Evolutionary conservation across 2,329 filamentous ascomycete species (phyloP).

Genomic region (Ophiosphaerella narmari): DNA sequence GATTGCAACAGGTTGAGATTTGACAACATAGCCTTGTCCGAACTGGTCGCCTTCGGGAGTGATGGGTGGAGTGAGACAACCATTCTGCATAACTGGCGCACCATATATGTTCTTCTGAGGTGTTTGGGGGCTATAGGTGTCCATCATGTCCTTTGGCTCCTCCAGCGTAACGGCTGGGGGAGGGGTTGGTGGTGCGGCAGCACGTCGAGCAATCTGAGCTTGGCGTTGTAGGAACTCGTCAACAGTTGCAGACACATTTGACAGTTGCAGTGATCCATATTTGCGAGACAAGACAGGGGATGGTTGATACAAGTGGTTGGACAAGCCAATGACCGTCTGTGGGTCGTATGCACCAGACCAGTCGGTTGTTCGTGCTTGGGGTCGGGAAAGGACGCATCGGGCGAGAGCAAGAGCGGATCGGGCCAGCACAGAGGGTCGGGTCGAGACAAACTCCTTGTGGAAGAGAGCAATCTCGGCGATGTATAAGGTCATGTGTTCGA

Average conservation of each 20-base stretch:
- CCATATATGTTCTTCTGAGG: slow-evolving; percentile 75
- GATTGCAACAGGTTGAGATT: slow-evolving; percentile 30
- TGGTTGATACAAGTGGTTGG: slow-evolving; percentile 68
- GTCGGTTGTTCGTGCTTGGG: slow-evolving; percentile 74
- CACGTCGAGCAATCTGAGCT: slow-evolving; percentile 56
- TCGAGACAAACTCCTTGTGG: slow-evolving; percentile 95
- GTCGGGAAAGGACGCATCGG: slow-evolving; percentile 80
- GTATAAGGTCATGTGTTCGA: slow-evolving; percentile 93
- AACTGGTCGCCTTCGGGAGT: slow-evolving; percentile 68
- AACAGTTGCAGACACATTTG: slow-evolving; percentile 65
- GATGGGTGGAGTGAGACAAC: slow-evolving; percentile 83
- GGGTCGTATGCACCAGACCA: slow-evolving; percentile 76
- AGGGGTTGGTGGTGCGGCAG: slow-evolving; percentile 59
- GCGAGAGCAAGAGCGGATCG: slow-evolving; percentile 84
- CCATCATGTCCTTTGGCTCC: slow-evolving; percentile 52
- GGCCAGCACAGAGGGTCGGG: slow-evolving; percentile 87
- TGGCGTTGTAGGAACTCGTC: slow-evolving; percentile 68
- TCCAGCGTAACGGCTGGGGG: slow-evolving; percentile 60
- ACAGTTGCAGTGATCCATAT: slow-evolving; percentile 69
- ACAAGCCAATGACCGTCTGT: slow-evolving; percentile 66
- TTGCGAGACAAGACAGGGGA: slow-evolving; percentile 71
- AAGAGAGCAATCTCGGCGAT: slow-evolving; percentile 94
- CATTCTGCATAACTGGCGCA: slow-evolving; percentile 66
- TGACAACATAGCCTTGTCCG: slow-evolving; percentile 34
- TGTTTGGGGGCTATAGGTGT: slow-evolving; percentile 69